phyloP scores from a whole-genome alignment of 1,139 yeast genomes.

The Debaryomyces nepalensis region DNA sequence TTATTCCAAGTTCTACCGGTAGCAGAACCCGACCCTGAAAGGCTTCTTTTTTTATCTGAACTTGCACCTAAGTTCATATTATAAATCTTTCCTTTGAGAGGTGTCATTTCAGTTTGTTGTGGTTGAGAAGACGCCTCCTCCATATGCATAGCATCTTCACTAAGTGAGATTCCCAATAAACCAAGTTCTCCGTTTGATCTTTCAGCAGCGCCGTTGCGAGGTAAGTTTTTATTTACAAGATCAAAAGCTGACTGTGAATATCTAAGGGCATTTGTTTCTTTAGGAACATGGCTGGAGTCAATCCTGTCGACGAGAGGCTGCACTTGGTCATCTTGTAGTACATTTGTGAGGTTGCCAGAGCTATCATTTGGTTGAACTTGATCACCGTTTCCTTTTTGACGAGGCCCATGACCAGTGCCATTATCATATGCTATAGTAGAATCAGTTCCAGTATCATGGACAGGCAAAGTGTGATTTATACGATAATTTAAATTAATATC shows the following conservation, averaged over 20 bases:
- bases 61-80: slow-evolving; percentile 19
- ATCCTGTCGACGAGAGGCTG: no score
- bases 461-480: neutral
- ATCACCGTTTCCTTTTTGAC: neutral
- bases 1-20: slow-evolving; percentile 13
- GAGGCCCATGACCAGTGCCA: neutral
- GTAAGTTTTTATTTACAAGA: slow-evolving; percentile 15
- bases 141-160: slow-evolving; percentile 18
- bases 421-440: neutral
- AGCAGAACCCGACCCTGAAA: slow-evolving; percentile 13
- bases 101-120: slow-evolving; percentile 16
- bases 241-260: slow-evolving; percentile 26
- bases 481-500: neutral
- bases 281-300: neutral
- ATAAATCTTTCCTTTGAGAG: slow-evolving; percentile 22
- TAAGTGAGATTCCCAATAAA: slow-evolving; percentile 25
- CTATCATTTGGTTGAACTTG: no score
- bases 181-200: slow-evolving; percentile 28
- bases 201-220: slow-evolving; percentile 12
- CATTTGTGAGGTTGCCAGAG: no score
- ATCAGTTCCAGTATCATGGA: neutral
- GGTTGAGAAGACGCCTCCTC: slow-evolving; percentile 4
- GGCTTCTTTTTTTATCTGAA: slow-evolving; percentile 17
- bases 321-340: neutral
- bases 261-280: slow-evolving; percentile 7